Percentiles rank a stretch among this genome's conserved stretches.
Conservation (phyloP, 768 basidiomycete genomes). For the Lactifluus piperatus region DNA sequence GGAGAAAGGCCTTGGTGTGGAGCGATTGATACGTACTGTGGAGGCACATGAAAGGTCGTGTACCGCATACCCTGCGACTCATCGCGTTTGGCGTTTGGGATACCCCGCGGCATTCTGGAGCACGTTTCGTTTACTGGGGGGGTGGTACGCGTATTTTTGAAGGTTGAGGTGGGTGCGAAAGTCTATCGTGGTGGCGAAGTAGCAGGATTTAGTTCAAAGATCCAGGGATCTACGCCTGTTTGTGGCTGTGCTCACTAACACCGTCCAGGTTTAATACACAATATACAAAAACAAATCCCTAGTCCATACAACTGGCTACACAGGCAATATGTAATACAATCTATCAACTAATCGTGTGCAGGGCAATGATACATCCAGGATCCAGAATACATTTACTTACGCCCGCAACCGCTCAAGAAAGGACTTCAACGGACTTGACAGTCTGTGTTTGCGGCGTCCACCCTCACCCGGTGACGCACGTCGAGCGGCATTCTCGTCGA, state of each 20-base stretch:
- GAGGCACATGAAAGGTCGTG: constrained; percentile 73
- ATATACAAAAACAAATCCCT: neutral
- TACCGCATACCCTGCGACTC: constrained; percentile 69
- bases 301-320: neutral
- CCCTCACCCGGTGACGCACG: constrained; percentile 5
- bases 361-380: neutral
- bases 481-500: constrained; percentile 17
- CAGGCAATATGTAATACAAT: neutral
- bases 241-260: neutral
- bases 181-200: neutral
- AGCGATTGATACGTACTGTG: constrained; percentile 27
- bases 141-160: neutral
- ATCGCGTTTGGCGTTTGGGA: constrained; percentile 73
- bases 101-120: constrained; percentile 65
- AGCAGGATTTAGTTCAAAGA: neutral
- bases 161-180: neutral
- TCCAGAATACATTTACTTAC: neutral
- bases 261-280: neutral
- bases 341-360: neutral
- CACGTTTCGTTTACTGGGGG: neutral
- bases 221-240: neutral
- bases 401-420: constrained; percentile 16
- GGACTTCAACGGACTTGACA: constrained; percentile 19
- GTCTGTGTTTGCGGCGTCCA: constrained; percentile 5
- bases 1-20: neutral